phyloP scores from a whole-genome alignment of 306 rosid genomes.

The Rosa lucieae region DNA sequence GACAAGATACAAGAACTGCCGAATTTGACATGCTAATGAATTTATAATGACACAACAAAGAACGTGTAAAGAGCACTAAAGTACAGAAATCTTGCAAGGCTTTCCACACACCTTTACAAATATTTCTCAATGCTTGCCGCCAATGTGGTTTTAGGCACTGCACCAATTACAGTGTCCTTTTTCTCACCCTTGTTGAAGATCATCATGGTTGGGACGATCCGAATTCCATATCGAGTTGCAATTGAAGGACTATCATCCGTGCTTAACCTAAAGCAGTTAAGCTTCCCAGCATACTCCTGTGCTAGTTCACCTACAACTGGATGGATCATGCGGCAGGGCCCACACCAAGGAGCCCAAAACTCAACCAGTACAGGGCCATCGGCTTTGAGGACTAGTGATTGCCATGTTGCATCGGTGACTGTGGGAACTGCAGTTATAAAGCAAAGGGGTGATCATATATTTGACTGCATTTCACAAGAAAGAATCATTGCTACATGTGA shows the following conservation, averaged over 20 bases:
- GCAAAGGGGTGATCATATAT: not conserved
- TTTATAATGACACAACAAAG: not conserved
- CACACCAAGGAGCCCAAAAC: conserved; percentile 99
- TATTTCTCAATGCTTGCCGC: conserved; percentile 72
- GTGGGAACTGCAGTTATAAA: conserved; percentile 51
- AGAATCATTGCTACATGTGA: not conserved
- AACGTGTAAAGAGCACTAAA: not conserved
- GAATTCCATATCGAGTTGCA: conserved; percentile 70
- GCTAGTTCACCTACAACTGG: conserved; percentile 72
- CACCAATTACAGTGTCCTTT: conserved; percentile 72
- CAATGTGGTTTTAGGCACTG: conserved; percentile 73
- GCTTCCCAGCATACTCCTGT: conserved; percentile 59
- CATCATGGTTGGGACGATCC: conserved; percentile 77
- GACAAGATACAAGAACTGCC: not conserved
- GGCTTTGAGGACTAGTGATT: conserved; percentile 59
- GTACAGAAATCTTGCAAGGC: conserved; percentile 19
- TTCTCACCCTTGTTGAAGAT: conserved; percentile 80
- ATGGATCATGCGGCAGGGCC: conserved; percentile 94
- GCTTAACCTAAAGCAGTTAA: conserved; percentile 74
- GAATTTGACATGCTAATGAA: not conserved
- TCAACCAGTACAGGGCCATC: conserved; percentile 69
- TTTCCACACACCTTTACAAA: conserved; percentile 51
- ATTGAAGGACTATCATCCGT: conserved; percentile 62
- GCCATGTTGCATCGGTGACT: conserved; percentile 60
- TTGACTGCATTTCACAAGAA: not conserved